Conservation (phyloP, 179 eudicot genomes). For the Spinacia oleracea region DNA sequence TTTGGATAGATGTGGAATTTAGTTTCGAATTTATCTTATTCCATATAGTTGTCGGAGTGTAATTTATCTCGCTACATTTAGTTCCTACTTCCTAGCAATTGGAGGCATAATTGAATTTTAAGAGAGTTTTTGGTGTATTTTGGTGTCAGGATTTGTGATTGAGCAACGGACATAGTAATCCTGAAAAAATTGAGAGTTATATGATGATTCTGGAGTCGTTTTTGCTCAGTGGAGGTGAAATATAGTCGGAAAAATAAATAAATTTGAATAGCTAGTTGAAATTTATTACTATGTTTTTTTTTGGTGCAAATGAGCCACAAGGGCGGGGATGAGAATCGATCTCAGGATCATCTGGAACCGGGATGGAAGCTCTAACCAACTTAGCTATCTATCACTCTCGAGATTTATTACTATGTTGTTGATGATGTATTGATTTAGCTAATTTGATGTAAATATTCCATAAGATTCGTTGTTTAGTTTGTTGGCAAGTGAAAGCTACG, state of each 20-base stretch:
- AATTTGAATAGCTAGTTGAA: neutral
- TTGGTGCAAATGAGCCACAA: too few species aligned
- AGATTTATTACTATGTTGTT: too few species aligned
- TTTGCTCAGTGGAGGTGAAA: too few species aligned
- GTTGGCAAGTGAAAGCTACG: neutral
- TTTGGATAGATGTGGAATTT: neutral
- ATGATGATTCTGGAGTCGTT: neutral
- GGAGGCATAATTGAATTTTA: neutral
- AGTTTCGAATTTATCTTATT: too few species aligned
- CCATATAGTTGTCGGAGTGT: neutral
- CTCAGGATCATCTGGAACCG: too few species aligned
- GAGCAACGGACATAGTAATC: neutral
- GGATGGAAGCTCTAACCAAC: too few species aligned
- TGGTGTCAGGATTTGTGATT: neutral
- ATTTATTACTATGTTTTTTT: too few species aligned
- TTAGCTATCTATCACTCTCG: too few species aligned
- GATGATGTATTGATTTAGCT: too few species aligned
- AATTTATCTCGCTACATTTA: neutral
- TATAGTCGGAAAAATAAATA: neutral
- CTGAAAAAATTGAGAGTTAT: neutral
- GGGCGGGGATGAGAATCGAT: too few species aligned
- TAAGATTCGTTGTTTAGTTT: neutral
- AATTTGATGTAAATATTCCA: too few species aligned
- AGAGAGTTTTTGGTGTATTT: neutral
- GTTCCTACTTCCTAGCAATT: neutral